Evolutionary conservation across 495 filamentous ascomycete species (phyloP).

Genomic region (Platismatia glauca): DNA sequence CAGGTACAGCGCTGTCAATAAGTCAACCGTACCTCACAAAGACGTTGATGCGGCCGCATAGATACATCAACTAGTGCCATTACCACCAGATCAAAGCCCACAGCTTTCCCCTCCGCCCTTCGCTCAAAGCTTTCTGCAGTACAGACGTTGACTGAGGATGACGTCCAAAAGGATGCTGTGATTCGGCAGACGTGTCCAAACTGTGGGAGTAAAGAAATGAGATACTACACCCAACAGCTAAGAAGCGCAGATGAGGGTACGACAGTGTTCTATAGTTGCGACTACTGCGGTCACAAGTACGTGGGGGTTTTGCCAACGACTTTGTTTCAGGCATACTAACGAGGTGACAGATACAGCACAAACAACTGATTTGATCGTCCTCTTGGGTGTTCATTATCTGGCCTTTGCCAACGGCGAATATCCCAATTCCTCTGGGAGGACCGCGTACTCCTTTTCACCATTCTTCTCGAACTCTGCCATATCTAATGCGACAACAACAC

Average conservation of each 20-base stretch:
- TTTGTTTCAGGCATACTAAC: not conserved
- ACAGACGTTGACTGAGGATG: conserved; percentile 69
- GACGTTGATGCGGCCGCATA: conserved; percentile 25
- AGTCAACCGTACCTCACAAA: conserved; percentile 7
- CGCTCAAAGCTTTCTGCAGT: conserved; percentile 77
- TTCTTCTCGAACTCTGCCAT: conserved; percentile 97
- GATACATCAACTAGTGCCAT: conserved; percentile 74
- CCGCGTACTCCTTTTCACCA: conserved; percentile 79
- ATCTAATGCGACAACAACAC: conserved; percentile 87
- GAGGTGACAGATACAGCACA: conserved; percentile 43
- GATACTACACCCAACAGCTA: conserved; percentile 75
- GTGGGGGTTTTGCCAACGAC: conserved; percentile 21
- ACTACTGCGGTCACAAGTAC: conserved; percentile 80
- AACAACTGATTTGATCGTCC: conserved; percentile 42
- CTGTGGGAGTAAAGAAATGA: conserved; percentile 76
- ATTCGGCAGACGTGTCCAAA: conserved; percentile 64
- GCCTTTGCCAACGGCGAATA: conserved; percentile 19
- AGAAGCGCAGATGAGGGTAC: conserved; percentile 91
- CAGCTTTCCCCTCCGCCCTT: conserved; percentile 78
- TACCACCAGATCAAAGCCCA: conserved; percentile 74
- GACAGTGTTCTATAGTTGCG: conserved; percentile 80
- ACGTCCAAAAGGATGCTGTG: conserved; percentile 67
- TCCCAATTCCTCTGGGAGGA: conserved; percentile 54
- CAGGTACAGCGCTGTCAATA: conserved; percentile 45
- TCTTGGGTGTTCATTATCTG: conserved; percentile 3